Base-by-base conservation (phyloP, 2,329 filamentous ascomycete genomes). In the Xylariaceae sp. region DNA sequence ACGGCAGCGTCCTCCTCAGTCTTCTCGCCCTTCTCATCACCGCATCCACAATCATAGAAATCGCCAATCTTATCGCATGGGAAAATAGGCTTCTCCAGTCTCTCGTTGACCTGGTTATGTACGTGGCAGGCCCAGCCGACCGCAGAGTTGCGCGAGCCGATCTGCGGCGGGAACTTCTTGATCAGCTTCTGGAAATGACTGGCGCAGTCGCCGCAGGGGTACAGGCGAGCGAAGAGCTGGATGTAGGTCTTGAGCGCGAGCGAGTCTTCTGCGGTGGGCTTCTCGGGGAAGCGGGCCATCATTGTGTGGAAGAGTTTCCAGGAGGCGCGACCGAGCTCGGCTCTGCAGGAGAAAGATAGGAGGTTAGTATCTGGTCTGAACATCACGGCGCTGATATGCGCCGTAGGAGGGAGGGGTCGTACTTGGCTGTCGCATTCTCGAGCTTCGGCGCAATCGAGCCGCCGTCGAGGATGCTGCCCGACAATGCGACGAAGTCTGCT, bases 371-470 rank as follows among this genome's bases (percentile, higher is more conserved):
- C 3, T 51, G 45, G 48, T 47, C 17, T 18, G 17, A 18, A 2
- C 2, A 18, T 18, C 17, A 18, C 2, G 17, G 17, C 17, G 17
- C 17, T 18, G 17, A 18, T 18, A 18, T 18, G 17, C 17, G 17
- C 17, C 17, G 17, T 45, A 41, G 35, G 53, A 47, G 41, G 18
- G 35, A 17, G 10, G 9, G 44, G 35, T 69, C 79, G 53, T 77
- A 88, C 86, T 93, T 94, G 56, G 85, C 78, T 5, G 90, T 94
- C 61, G 88, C 89, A 74, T 94, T 94, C 70, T 89, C 90, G 56
- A 94, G 78, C 75, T 90, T 92, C 1, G 89, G 87, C 54, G 89
- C 89, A 68, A 92, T 93, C 2, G 86, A 87, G 57, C 84, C 84
- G 58, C 88, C 89, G 15, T 80, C 79, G 18, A 91, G 77, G 15